Percentiles rank a stretch among this genome's conserved stretches.
phyloP scores from a whole-genome alignment of 164 flowering plant genomes.

The Aristolochia fimbriata region DNA sequence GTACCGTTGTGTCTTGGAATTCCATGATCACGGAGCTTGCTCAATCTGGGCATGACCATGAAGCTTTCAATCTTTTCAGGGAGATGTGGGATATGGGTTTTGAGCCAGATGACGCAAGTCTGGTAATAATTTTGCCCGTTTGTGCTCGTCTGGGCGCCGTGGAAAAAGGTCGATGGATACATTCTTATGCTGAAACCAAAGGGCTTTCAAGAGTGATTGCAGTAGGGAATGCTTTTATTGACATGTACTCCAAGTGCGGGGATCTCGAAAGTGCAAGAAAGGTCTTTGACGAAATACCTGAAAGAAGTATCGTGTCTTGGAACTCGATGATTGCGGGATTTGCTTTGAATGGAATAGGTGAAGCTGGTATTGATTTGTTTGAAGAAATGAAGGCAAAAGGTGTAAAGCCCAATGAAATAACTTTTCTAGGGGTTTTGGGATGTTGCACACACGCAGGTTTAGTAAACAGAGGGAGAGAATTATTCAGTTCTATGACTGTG shows the following conservation, averaged over 20 bases:
- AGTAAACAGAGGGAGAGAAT: conserved; percentile 48
- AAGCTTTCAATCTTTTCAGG: conserved; percentile 49
- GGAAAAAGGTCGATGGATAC: conserved; percentile 47
- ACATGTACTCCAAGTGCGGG: conserved; percentile 64
- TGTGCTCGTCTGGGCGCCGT: conserved; percentile 63
- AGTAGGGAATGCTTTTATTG: conserved; percentile 64
- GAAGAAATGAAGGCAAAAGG: conserved; percentile 52
- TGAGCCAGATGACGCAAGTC: conserved; percentile 63
- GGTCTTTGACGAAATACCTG: conserved; percentile 43
- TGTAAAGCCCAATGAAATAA: conserved; percentile 43
- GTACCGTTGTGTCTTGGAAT: conserved; percentile 71
- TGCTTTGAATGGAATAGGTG: conserved; percentile 60
- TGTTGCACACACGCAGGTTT: conserved; percentile 69
- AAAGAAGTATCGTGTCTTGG: conserved; percentile 23
- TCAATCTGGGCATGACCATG: conserved; percentile 38
- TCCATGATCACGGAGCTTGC: conserved; percentile 54
- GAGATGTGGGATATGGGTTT: conserved; percentile 51
- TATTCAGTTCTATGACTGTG: conserved; percentile 47
- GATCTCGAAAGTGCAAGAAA: conserved; percentile 31
- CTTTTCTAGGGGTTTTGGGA: conserved; percentile 54
- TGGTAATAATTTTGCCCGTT: conserved; percentile 54
- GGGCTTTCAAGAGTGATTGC: conserved; percentile 28
- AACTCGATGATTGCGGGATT: conserved; percentile 14
- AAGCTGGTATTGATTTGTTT: conserved; percentile 42
- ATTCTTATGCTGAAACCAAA: conserved; percentile 34